Conservation (phyloP, 176 grass and related monocot species). For the Hordeum marinum region DNA sequence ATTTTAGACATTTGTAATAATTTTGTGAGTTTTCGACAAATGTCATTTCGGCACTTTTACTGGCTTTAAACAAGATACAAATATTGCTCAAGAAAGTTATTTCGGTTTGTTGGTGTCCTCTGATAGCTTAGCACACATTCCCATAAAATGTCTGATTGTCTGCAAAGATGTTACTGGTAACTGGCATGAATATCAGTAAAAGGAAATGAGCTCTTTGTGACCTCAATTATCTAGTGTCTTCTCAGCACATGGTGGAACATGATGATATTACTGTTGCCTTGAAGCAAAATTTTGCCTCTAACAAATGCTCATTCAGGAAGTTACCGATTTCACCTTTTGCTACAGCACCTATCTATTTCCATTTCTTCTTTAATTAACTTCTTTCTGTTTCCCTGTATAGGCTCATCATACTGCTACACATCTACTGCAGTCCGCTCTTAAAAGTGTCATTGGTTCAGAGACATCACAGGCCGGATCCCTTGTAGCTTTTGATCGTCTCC, state of each 20-base stretch:
- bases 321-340: neutral
- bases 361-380: constrained; percentile 26
- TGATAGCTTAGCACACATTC: neutral
- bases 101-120: neutral
- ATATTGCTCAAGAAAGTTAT: neutral
- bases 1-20: constrained; percentile 3
- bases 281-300: constrained; percentile 5
- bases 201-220: neutral
- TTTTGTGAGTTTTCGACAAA: neutral
- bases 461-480: constrained; percentile 95
- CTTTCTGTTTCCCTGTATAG: constrained; percentile 38
- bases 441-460: constrained; percentile 67
- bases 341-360: neutral
- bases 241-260: neutral
- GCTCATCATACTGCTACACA: constrained; percentile 97
- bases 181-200: neutral
- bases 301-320: neutral
- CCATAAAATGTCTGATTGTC: neutral
- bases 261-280: neutral
- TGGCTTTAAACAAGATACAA: constrained; percentile 3
- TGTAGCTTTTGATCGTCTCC: constrained; percentile 88
- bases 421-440: constrained; percentile 90
- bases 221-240: neutral
- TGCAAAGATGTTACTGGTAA: constrained; percentile 2
- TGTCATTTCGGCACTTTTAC: neutral